Evolutionary conservation across 495 filamentous ascomycete species (phyloP), one percentile per base, ranked within the genome.

Genomic region (Alectoria sarmentosa): DNA sequence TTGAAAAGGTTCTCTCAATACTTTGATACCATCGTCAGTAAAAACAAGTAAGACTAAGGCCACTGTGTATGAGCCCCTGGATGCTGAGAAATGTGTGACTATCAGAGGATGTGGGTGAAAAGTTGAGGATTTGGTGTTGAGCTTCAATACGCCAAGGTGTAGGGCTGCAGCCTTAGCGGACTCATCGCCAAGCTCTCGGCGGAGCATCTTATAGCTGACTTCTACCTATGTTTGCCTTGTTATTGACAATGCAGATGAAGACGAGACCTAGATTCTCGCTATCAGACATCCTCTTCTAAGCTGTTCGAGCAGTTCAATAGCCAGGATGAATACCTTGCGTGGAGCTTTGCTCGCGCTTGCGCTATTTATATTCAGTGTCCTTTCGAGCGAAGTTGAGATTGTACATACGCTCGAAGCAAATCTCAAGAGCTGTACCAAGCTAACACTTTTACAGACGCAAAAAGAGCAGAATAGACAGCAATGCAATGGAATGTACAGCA

Each of bases 401-500:
- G 83, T 88, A 71, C 67, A 82, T 72, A 46, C 52, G n/a, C n/a
- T n/a, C n/a, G 14, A 65, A 26, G 21, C n/a, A 26, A 34, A 28
- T 9, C 37, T 39, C 21, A 37, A 28, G 48, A 59, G 56, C 55
- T 69, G 57, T 66, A 54, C 26, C 48, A 28, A 59, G 58, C 63
- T 73, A 58, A 71, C 46, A 65, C 62, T 28, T 23, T 4, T 46
- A 23, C 52, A 92, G 88, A 85, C 88, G 74, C 81, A 94, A 73
- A 85, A 87, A 68, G 84, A 90, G 44, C 82, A 87, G 37, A 88
- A 91, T 75, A 77, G 84, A 68, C 90, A 96, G 77, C 83, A 88
- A 87, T 99, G 94, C 78, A 87, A 90, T 73, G 94, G 94, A 76
- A 98, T 99, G 94, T 99, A 98, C 77, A 92, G 87, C 74, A 87